phyloP scores from a whole-genome alignment of 805 yeast genomes.

The Wickerhamomyces canadensis region DNA sequence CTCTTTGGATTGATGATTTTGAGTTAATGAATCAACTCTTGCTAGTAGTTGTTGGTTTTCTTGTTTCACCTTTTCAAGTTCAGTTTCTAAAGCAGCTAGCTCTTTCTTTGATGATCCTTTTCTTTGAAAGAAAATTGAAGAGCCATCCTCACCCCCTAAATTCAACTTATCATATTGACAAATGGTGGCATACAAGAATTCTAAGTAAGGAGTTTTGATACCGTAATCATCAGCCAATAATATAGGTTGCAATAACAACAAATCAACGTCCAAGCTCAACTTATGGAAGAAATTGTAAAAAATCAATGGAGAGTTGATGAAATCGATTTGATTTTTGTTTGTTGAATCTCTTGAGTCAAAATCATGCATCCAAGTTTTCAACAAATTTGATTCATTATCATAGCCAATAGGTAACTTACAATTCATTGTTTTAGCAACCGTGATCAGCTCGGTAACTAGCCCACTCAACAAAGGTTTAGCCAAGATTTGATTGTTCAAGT shows the following conservation, averaged over 20 bases:
- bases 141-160: slow-evolving; percentile 2
- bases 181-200: slow-evolving; percentile 74
- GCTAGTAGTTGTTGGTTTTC: too few species aligned
- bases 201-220: slow-evolving; percentile 85
- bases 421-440: slow-evolving; percentile 72
- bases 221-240: slow-evolving; percentile 84
- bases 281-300: slow-evolving; percentile 62
- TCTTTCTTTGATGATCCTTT: slow-evolving; percentile 2
- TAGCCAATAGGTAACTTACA: slow-evolving; percentile 64
- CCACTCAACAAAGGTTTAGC: slow-evolving; percentile 87
- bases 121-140: slow-evolving; percentile 22
- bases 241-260: slow-evolving; percentile 79
- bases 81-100: slow-evolving; percentile 5
- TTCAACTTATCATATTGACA: slow-evolving; percentile 47
- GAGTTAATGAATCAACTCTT: too few species aligned
- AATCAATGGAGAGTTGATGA: slow-evolving; percentile 47
- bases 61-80: background rate
- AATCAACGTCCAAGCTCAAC: slow-evolving; percentile 61
- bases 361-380: slow-evolving; percentile 45
- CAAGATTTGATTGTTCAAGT: slow-evolving; percentile 59
- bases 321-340: slow-evolving; percentile 18
- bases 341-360: slow-evolving; percentile 28
- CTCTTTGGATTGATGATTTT: slow-evolving; percentile 2
- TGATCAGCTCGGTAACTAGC: slow-evolving; percentile 64
- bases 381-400: slow-evolving; percentile 58